phyloP scores from a whole-genome alignment of 2,329 filamentous ascomycete genomes.

The Pestalotiopsis fici region DNA sequence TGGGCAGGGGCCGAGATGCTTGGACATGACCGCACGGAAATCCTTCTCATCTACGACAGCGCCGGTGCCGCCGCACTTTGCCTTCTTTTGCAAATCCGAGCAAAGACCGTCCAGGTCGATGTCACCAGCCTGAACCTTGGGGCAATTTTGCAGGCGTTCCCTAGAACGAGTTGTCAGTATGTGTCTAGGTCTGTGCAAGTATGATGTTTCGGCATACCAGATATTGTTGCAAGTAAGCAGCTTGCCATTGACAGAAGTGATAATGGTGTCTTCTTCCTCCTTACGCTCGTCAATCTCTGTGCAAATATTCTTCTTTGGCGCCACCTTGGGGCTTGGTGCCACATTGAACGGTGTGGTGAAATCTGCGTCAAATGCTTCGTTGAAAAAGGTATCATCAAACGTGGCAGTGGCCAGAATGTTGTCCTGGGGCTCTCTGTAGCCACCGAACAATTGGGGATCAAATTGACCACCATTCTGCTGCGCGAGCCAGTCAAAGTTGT shows the following conservation, averaged over 20 bases:
- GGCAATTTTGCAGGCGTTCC: constrained; percentile 86
- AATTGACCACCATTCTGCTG: constrained; percentile 85
- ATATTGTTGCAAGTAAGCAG: constrained; percentile 87
- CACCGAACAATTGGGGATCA: constrained; percentile 87
- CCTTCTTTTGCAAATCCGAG: constrained; percentile 90
- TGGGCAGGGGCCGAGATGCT: constrained; percentile 49
- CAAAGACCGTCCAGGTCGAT: constrained; percentile 94
- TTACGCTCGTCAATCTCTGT: constrained; percentile 76
- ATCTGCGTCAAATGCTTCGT: constrained; percentile 80
- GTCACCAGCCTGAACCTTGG: constrained; percentile 85
- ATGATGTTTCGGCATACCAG: constrained; percentile 65
- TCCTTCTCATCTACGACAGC: constrained; percentile 88
- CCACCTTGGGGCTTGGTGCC: constrained; percentile 34
- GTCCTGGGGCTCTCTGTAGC: constrained; percentile 88
- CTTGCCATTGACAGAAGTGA: constrained; percentile 56
- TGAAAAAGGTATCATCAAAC: constrained; percentile 70
- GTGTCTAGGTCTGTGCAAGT: background rate
- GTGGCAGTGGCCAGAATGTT: constrained; percentile 70
- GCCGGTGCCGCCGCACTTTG: constrained; percentile 88
- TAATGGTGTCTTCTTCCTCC: constrained; percentile 69
- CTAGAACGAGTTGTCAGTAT: constrained; percentile 56
- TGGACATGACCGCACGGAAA: constrained; percentile 77
- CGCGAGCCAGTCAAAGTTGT: constrained; percentile 72
- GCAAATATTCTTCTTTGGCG: constrained; percentile 64
- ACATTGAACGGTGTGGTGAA: constrained; percentile 82